Conservation (phyloP, 2,329 filamentous ascomycete species). For the Parastagonospora avenae region DNA sequence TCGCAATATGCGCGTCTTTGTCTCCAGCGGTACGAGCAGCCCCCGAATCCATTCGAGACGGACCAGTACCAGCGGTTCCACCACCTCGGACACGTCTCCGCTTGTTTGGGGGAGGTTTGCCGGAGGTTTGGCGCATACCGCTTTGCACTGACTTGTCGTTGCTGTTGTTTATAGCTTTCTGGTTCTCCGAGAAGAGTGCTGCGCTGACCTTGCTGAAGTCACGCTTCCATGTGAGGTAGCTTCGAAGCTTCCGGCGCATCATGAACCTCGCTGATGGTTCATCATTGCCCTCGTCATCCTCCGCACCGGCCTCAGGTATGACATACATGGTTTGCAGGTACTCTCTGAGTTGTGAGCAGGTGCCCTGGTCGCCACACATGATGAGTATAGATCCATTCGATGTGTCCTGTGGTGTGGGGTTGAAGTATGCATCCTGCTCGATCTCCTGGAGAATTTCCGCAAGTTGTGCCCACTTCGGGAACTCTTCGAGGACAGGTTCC, state of each 20-base stretch:
- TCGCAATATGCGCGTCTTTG: conserved; percentile 79
- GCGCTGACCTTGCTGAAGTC: conserved; percentile 86
- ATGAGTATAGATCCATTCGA: conserved; percentile 92
- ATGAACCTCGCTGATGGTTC: conserved; percentile 78
- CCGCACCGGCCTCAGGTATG: conserved; percentile 54
- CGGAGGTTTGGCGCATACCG: conserved; percentile 53
- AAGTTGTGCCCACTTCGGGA: conserved; percentile 90
- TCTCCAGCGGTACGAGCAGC: conserved; percentile 79
- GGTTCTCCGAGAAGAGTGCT: conserved; percentile 77
- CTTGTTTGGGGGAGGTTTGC: conserved; percentile 80
- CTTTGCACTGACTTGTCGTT: conserved; percentile 60
- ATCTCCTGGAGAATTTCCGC: conserved; percentile 94
- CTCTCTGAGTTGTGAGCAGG: conserved; percentile 85
- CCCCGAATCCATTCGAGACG: conserved; percentile 71
- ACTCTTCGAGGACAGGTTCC: conserved; percentile 84
- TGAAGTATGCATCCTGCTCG: conserved; percentile 85
- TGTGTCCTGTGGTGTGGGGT: conserved; percentile 75
- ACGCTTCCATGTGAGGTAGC: conserved; percentile 88
- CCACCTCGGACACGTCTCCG: conserved; percentile 83
- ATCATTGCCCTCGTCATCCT: conserved; percentile 59
- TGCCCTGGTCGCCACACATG: conserved; percentile 90
- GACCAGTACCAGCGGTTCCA: conserved; percentile 62
- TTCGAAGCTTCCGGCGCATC: conserved; percentile 85
- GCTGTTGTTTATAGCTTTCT: conserved; percentile 73
- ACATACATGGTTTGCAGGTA: conserved; percentile 91